Percentiles rank a stretch among this genome's conserved stretches.
Evolutionary conservation across 2,329 filamentous ascomycete genomes (phyloP).

Genomic region (Aurifilum marmelostoma): DNA sequence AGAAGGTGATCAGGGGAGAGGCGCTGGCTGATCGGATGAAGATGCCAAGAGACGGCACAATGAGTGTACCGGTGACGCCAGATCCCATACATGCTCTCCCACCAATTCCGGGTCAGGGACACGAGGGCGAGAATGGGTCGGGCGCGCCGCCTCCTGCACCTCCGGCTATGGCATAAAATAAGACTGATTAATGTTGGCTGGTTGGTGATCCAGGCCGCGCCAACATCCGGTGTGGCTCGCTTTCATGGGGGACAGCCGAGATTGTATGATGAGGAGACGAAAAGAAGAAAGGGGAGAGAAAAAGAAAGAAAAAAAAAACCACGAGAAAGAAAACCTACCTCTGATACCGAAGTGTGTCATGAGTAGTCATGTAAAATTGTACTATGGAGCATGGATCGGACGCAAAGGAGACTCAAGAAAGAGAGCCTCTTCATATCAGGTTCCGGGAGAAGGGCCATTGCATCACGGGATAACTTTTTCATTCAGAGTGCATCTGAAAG

Average conservation of each 20-base stretch:
- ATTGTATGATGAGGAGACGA: too few species aligned
- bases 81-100: constrained; percentile 29
- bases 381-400: neutral
- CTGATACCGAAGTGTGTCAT: neutral
- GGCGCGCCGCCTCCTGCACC: constrained; percentile 25
- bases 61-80: constrained; percentile 64
- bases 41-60: constrained; percentile 57
- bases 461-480: constrained; percentile 8
- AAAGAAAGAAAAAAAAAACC: neutral
- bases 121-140: constrained; percentile 23
- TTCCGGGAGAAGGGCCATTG: neutral
- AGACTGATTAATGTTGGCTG: neutral
- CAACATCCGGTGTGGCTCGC: too few species aligned
- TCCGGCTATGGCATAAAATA: constrained; percentile 22
- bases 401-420: neutral
- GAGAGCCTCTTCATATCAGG: neutral
- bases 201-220: too few species aligned
- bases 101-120: constrained; percentile 23
- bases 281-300: too few species aligned
- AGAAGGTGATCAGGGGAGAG: constrained; percentile 86
- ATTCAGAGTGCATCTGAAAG: constrained; percentile 20
- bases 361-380: constrained; percentile 19
- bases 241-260: neutral
- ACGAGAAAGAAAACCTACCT: too few species aligned
- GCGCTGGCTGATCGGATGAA: constrained; percentile 72